phyloP scores from a whole-genome alignment of 225 moss, liverwort and hornwort species.

The Takakia lepidozioides region DNA sequence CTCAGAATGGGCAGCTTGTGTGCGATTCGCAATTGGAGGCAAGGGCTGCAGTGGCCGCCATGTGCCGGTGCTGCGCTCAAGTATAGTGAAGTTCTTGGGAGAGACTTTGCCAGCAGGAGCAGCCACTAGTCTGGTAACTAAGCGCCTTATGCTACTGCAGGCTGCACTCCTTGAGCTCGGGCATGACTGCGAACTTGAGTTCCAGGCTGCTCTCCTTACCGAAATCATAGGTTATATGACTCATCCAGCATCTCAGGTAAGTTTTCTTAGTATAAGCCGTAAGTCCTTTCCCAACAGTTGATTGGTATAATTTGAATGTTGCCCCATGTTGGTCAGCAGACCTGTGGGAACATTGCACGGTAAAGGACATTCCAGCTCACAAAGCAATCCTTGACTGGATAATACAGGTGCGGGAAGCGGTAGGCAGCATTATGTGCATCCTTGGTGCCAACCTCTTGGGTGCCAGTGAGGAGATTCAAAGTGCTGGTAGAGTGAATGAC shows the following conservation, averaged over 20 bases:
- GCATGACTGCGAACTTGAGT: constrained; percentile 31
- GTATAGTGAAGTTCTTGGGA: constrained; percentile 59
- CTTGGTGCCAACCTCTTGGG: constrained; percentile 52
- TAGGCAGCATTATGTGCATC: constrained; percentile 58
- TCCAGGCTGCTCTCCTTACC: constrained; percentile 29
- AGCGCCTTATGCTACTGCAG: constrained; percentile 68
- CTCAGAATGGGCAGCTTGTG: constrained; percentile 73
- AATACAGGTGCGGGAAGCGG: constrained; percentile 70
- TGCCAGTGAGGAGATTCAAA: constrained; percentile 20
- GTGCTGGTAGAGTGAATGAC: constrained; percentile 17
- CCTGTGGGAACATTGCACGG: too few species aligned
- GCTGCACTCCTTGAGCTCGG: constrained; percentile 44
- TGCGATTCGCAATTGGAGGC: constrained; percentile 70
- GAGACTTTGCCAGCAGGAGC: constrained; percentile 53
- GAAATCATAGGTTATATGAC: constrained; percentile 37
- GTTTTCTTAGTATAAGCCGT: too few species aligned
- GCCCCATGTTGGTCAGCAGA: too few species aligned
- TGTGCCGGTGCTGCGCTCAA: constrained; percentile 54
- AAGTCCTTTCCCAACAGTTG: too few species aligned
- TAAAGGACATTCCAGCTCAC: too few species aligned
- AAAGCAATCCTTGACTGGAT: too few species aligned
- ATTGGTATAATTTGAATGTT: too few species aligned
- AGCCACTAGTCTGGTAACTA: constrained; percentile 66
- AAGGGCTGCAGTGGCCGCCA: constrained; percentile 40
- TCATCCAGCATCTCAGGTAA: constrained; percentile 42